Percentiles rank a stretch among this genome's conserved stretches.
Evolutionary conservation across 805 yeast species (phyloP).

Genomic region (Limtongia smithiae): DNA sequence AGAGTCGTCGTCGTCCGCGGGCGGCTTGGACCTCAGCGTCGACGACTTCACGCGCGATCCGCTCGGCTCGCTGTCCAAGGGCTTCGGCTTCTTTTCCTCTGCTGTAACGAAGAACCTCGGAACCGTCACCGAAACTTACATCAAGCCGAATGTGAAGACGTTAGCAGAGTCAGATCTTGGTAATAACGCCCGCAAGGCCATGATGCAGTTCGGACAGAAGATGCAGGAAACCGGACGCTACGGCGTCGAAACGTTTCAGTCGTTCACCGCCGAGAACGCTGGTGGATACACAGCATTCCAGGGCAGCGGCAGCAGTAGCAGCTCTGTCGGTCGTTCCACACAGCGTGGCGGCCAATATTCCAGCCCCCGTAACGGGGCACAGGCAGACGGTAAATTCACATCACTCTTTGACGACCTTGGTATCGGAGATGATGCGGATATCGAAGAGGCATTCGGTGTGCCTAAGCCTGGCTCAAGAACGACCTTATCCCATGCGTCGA

Average conservation of each 20-base stretch:
- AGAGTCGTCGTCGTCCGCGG: constrained; percentile 17
- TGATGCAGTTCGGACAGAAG: constrained; percentile 92
- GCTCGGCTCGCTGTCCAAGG: constrained; percentile 80
- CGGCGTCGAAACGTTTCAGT: constrained; percentile 64
- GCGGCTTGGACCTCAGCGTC: constrained; percentile 18
- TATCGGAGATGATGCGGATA: constrained; percentile 38
- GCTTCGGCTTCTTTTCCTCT: constrained; percentile 91
- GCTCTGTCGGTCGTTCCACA: constrained; percentile 5
- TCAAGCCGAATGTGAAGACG: constrained; percentile 85
- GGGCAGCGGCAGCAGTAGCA: neutral
- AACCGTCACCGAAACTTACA: constrained; percentile 83
- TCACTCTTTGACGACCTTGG: constrained; percentile 57
- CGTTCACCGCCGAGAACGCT: constrained; percentile 44
- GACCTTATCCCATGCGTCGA: constrained; percentile 42
- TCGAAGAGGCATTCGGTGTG: constrained; percentile 67
- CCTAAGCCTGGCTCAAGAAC: constrained; percentile 57
- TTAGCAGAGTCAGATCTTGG: constrained; percentile 76
- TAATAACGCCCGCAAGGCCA: constrained; percentile 82
- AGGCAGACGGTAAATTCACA: constrained; percentile 9
- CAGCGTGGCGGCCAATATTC: neutral
- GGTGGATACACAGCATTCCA: neutral
- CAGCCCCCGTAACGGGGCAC: no score
- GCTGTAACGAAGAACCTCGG: constrained; percentile 77
- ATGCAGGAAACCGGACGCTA: constrained; percentile 82
- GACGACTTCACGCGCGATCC: constrained; percentile 62